Conservation (phyloP, 1,284 basidiomycete genomes). For the Pulveroboletus sp. region DNA sequence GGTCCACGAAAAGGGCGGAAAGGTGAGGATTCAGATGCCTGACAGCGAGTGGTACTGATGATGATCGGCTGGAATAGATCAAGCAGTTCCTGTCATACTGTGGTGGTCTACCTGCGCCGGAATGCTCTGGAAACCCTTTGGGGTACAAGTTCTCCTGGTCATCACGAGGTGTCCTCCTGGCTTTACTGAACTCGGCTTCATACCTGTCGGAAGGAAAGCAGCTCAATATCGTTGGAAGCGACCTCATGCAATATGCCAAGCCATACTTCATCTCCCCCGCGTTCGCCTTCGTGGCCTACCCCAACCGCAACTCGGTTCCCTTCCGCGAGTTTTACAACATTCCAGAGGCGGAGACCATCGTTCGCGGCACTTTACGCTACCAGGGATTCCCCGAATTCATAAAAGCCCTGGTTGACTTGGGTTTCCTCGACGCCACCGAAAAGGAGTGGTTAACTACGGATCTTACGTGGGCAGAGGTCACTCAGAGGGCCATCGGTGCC, state of each 20-base stretch:
- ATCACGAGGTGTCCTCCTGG: conserved; percentile 93
- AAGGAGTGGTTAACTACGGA: conserved; percentile 80
- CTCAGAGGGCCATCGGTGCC: conserved; percentile 77
- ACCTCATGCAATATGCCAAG: conserved; percentile 87
- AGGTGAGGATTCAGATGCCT: conserved; percentile 49
- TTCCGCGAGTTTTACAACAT: conserved; percentile 90
- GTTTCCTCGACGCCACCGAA: conserved; percentile 78
- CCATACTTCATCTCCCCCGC: conserved; percentile 97
- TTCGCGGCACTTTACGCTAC: conserved; percentile 94
- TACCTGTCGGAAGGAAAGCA: conserved; percentile 71
- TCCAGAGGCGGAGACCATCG: conserved; percentile 90
- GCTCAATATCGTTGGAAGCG: conserved; percentile 63
- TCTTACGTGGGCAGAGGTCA: conserved; percentile 83
- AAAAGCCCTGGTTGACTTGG: conserved; percentile 83
- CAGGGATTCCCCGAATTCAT: conserved; percentile 99
- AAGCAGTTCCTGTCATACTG: conserved; percentile 97
- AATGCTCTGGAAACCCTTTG: conserved; percentile 90
- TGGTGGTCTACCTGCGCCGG: conserved; percentile 92
- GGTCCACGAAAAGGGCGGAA: conserved; percentile 92
- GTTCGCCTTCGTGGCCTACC: conserved; percentile 96
- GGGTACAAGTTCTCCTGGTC: conserved; percentile 99
- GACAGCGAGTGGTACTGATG: conserved; percentile 1
- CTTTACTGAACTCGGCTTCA: conserved; percentile 91
- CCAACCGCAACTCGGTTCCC: conserved; percentile 92
- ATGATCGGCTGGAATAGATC: conserved; percentile 50